A percentile compares a stretch with the other conserved stretches of the same genome.
Evolutionary conservation across 371 early-diverging fungal genomes (phyloP).

Genomic region (Mucor saturninus): DNA sequence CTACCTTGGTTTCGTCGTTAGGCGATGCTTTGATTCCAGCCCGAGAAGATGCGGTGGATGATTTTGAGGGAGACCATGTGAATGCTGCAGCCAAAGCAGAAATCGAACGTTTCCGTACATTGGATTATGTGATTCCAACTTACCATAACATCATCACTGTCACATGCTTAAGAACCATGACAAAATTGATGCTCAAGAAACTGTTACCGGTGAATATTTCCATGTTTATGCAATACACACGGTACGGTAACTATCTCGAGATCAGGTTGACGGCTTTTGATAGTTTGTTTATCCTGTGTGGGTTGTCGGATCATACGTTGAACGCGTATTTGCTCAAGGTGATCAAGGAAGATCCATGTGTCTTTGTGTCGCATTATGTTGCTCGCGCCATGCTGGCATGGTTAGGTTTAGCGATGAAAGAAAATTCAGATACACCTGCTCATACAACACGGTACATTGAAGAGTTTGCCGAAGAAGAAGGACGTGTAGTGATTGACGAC

Average conservation of each 20-base stretch:
- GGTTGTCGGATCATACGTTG: constrained; percentile 50
- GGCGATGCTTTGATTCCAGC: constrained; percentile 71
- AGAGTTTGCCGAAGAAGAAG: constrained; percentile 59
- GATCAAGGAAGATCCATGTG: constrained; percentile 65
- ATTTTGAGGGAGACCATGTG: constrained; percentile 58
- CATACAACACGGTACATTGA: constrained; percentile 30
- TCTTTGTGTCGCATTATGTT: constrained; percentile 57
- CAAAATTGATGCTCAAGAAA: constrained; percentile 64
- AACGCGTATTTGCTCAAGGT: constrained; percentile 59
- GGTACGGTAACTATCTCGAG: constrained; percentile 66
- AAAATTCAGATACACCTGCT: constrained; percentile 18
- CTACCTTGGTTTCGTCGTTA: constrained; percentile 72
- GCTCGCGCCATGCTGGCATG: constrained; percentile 51
- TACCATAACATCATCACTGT: constrained; percentile 87
- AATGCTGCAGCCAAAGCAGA: constrained; percentile 66
- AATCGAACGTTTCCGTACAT: constrained; percentile 78
- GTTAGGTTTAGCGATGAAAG: constrained; percentile 58
- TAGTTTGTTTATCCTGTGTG: constrained; percentile 67
- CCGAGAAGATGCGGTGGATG: constrained; percentile 38
- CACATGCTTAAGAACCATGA: constrained; percentile 63
- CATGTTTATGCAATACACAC: constrained; percentile 66
- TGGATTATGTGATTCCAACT: constrained; percentile 84
- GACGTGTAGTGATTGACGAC: constrained; percentile 42
- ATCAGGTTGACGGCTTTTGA: constrained; percentile 72
- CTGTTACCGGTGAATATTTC: constrained; percentile 68